Conservation (phyloP, 2,329 filamentous ascomycete genomes). For the Ascochyta fabae region DNA sequence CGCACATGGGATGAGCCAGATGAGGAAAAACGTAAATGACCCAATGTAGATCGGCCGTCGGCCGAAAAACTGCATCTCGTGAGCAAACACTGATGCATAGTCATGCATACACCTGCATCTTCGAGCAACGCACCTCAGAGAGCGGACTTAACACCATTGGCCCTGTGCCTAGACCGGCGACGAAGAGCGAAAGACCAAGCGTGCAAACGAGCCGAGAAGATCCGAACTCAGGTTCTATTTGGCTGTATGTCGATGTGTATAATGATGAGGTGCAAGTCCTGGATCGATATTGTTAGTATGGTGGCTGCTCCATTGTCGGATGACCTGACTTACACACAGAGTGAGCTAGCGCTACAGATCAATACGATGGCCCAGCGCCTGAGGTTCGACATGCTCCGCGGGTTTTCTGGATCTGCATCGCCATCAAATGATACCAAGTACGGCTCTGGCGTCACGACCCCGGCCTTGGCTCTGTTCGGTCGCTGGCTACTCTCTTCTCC, state of each 20-base stretch:
- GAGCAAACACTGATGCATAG: slow-evolving; percentile 1
- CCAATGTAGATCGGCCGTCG: slow-evolving; percentile 79
- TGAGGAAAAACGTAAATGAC: slow-evolving; percentile 75
- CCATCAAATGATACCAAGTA: slow-evolving; percentile 80
- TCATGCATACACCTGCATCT: slow-evolving; percentile 13
- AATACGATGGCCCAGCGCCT: slow-evolving; percentile 81
- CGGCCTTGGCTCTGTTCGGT: slow-evolving; percentile 31
- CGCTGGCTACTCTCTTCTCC: slow-evolving; percentile 30
- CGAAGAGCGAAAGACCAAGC: slow-evolving; percentile 81
- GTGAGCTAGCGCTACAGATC: slow-evolving; percentile 74
- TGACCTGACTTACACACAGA: slow-evolving; percentile 77
- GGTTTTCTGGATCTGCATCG: slow-evolving; percentile 75
- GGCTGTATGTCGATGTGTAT: slow-evolving; percentile 81
- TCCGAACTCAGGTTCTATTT: slow-evolving; percentile 77
- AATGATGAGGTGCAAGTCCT: slow-evolving; percentile 87
- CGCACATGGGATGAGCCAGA: slow-evolving; percentile 83
- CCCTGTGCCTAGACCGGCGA: slow-evolving; percentile 71
- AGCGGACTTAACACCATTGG: slow-evolving; percentile 64
- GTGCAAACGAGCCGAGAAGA: slow-evolving; percentile 75
- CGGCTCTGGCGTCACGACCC: slow-evolving; percentile 29
- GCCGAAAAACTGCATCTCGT: slow-evolving; percentile 72
- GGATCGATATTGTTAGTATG: slow-evolving; percentile 17
- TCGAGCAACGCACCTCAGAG: slow-evolving; percentile 51
- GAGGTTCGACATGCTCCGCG: slow-evolving; percentile 69
- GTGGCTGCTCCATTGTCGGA: neutral